phyloP scores from a whole-genome alignment of 768 basidiomycete species.

The Suillus paluster region DNA sequence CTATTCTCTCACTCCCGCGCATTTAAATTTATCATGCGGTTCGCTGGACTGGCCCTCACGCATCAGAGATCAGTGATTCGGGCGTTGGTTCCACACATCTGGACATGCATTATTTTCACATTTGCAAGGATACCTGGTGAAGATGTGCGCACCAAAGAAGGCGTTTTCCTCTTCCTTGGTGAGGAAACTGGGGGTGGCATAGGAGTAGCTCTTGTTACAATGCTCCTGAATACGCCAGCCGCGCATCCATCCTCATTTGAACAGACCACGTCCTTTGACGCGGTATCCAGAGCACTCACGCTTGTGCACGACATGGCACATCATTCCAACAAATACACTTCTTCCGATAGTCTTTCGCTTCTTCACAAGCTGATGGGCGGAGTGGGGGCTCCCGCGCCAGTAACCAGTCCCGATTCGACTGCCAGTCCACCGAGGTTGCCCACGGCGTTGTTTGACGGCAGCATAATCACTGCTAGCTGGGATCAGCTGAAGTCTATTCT shows the following conservation, averaged over 20 bases:
- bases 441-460: slow-evolving; percentile 49
- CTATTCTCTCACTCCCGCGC: slow-evolving; percentile 46
- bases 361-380: slow-evolving; percentile 41
- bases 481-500: slow-evolving; percentile 31
- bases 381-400: slow-evolving; percentile 14
- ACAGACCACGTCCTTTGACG: slow-evolving; percentile 18
- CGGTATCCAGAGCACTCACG: slow-evolving; percentile 40
- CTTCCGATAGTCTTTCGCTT: slow-evolving; percentile 39
- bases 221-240: slow-evolving; percentile 38
- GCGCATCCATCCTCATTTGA: slow-evolving; percentile 2
- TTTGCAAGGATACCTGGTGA: slow-evolving; percentile 45
- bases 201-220: slow-evolving; percentile 43
- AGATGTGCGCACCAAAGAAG: slow-evolving; percentile 34
- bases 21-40: slow-evolving; percentile 43
- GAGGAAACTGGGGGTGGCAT: slow-evolving; percentile 53
- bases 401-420: not conserved
- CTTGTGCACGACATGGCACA: slow-evolving; percentile 45
- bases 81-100: slow-evolving; percentile 48
- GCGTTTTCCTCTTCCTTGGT: slow-evolving; percentile 46
- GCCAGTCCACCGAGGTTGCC: slow-evolving; percentile 19
- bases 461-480: slow-evolving; percentile 35
- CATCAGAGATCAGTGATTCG: slow-evolving; percentile 42
- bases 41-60: slow-evolving; percentile 35
- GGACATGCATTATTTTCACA: slow-evolving; percentile 62
- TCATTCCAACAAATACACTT: slow-evolving; percentile 26